Base-by-base conservation (phyloP, 1,284 basidiomycete genomes). In the Moniliophthora roreri region DNA sequence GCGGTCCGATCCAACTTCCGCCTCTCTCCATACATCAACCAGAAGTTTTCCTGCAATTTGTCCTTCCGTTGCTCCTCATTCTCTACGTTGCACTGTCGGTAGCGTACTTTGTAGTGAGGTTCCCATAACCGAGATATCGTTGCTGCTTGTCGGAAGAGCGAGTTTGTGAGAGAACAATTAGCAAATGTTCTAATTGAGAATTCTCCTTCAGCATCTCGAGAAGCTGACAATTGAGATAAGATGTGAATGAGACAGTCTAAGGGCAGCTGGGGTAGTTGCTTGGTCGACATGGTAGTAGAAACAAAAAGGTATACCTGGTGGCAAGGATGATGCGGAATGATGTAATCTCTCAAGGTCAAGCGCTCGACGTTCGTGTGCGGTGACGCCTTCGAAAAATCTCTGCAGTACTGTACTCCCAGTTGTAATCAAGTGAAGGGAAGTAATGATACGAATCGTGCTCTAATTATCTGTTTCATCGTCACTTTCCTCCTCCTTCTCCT, bases 401-500 rank as follows among this genome's bases (percentile, higher is more conserved):
- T n/a, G n/a, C n/a, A n/a, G n/a, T n/a, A n/a, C n/a, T n/a, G n/a
- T n/a, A n/a, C n/a, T n/a, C n/a, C n/a, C n/a, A n/a, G n/a, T n/a
- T n/a, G n/a, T n/a, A n/a, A n/a, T n/a, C n/a, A n/a, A n/a, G n/a
- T n/a, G n/a, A n/a, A n/a, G n/a, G n/a, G n/a, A n/a, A n/a, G n/a
- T n/a, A n/a, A n/a, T n/a, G n/a, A n/a, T n/a, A n/a, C n/a, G n/a
- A n/a, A n/a, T n/a, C n/a, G n/a, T n/a, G n/a, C n/a, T 32, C 28
- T 32, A 32, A 11, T 11, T 32, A 32, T 40, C 24, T 5, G 16
- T 18, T 11, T 49, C 46, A 32, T 46, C 67, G 3, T 69, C 69
- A n/a, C 72, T 72, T 8, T 74, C 75, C 11, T 82, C 80, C 20
- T 81, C 84, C 49, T 70, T 69, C 40, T 73, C 73, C 36, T 75